Conservation (phyloP, 1,139 yeast species). For the Taphrina sp. region DNA sequence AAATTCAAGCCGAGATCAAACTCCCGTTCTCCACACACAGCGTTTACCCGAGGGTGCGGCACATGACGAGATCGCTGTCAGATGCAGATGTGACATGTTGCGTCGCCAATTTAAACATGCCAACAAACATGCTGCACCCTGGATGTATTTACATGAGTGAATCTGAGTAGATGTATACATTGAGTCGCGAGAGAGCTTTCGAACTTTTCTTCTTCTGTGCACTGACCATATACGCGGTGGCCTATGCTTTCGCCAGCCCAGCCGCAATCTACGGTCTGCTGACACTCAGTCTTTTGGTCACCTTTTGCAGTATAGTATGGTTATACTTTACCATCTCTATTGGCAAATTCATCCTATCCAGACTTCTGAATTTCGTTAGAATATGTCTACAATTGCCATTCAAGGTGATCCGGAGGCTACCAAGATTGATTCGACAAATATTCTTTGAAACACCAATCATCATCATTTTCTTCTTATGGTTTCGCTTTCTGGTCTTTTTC, state of each 20-base stretch:
- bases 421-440: slow-evolving; percentile 2
- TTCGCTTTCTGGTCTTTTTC: slow-evolving; percentile 18
- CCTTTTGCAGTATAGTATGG: background rate
- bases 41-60: too few species aligned
- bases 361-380: background rate
- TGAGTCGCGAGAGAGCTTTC: too few species aligned
- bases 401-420: slow-evolving; percentile 13
- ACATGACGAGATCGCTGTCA: too few species aligned
- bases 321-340: slow-evolving; percentile 17
- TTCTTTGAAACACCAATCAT: slow-evolving; percentile 26
- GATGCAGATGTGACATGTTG: too few species aligned
- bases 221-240: too few species aligned
- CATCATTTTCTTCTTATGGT: slow-evolving; percentile 21
- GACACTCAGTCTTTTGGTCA: background rate
- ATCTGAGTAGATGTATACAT: too few species aligned
- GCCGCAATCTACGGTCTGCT: background rate
- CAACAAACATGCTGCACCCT: too few species aligned
- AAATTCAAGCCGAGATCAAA: too few species aligned
- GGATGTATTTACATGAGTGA: too few species aligned
- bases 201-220: too few species aligned
- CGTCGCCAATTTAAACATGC: too few species aligned
- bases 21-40: too few species aligned
- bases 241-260: background rate
- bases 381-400: slow-evolving; percentile 11
- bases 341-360: slow-evolving; percentile 8